These are phyloP conservation scores for Talaromyces sp. DNA, from an alignment of 2,329 filamentous ascomycete species.

Conservation along the genomic window DNA sequence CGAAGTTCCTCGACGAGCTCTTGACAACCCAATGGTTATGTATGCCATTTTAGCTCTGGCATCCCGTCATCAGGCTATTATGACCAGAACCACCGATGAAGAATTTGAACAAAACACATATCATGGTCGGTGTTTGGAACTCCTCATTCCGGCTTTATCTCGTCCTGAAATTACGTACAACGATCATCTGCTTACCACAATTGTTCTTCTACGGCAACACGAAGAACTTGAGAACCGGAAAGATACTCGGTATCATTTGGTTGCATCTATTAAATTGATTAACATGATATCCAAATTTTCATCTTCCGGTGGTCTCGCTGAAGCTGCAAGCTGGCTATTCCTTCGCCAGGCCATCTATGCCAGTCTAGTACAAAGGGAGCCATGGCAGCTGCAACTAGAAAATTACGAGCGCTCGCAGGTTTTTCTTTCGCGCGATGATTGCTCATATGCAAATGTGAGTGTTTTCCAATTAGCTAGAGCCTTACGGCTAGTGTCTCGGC, in stretches of 20 bases:
- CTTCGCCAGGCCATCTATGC: constrained; percentile 38
- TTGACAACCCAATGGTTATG: constrained; percentile 28
- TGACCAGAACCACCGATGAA: constrained; percentile 13
- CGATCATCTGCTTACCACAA: constrained; percentile 28
- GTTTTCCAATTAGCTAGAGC: constrained; percentile 32
- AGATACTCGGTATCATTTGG: constrained; percentile 32
- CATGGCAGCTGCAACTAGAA: constrained; percentile 30
- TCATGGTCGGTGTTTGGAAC: constrained; percentile 29
- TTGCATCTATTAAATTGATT: constrained; percentile 32
- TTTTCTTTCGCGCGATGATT: constrained; percentile 30
- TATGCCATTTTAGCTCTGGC: constrained; percentile 31
- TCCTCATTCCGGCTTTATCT: constrained; percentile 30
- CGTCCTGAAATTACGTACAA: constrained; percentile 18
- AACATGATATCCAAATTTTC: constrained; percentile 34
- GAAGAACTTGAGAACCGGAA: constrained; percentile 24
- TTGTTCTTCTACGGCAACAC: constrained; percentile 31
- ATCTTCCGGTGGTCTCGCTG: constrained; percentile 33
- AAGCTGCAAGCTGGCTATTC: constrained; percentile 37
- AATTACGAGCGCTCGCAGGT: constrained; percentile 29
- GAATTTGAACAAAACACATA: constrained; percentile 27
- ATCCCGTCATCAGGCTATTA: constrained; percentile 28
- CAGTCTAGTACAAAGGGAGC: constrained; percentile 28
- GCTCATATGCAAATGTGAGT: constrained; percentile 32
- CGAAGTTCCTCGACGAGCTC: constrained; percentile 26
- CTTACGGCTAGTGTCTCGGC: not conserved